These are phyloP conservation scores for Iris pallida DNA, from an alignment of 116 monocot species.

Conservation along the genomic window DNA sequence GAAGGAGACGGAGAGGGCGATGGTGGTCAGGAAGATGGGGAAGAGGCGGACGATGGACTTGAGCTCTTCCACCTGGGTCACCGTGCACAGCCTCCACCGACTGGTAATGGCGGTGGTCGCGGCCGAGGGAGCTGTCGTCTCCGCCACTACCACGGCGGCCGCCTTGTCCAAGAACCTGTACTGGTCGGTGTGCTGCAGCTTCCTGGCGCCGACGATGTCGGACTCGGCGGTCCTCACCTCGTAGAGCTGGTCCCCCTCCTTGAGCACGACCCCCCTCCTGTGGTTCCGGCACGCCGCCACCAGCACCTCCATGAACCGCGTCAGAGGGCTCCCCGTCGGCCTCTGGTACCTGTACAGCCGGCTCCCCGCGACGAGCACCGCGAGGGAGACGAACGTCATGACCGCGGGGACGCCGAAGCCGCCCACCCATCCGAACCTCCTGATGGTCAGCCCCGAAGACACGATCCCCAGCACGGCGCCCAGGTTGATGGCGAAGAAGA, in stretches of 20 bases:
- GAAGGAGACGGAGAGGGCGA: constrained; percentile 22
- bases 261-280: neutral
- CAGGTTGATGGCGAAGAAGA: constrained; percentile 34
- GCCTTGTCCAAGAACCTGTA: constrained; percentile 35
- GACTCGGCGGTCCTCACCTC: constrained; percentile 25
- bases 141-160: constrained; percentile 14
- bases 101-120: neutral
- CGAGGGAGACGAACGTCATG: neutral
- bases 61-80: constrained; percentile 50
- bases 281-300: constrained; percentile 30
- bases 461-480: constrained; percentile 28
- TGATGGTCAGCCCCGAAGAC: constrained; percentile 14
- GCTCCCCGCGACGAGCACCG: constrained; percentile 13
- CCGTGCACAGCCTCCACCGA: constrained; percentile 40
- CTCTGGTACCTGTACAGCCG: constrained; percentile 25
- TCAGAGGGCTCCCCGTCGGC: constrained; percentile 31
- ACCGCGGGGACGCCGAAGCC: constrained; percentile 19
- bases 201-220: constrained; percentile 20
- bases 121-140: no score
- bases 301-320: constrained; percentile 34
- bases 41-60: constrained; percentile 36
- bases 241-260: constrained; percentile 3
- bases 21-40: constrained; percentile 36
- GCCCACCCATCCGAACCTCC: constrained; percentile 15
- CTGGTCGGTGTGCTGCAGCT: constrained; percentile 18